Evolutionary conservation across 148 eudicot genomes (phyloP), one percentile per base, ranked within the genome.

Genomic region (Diospyros kaki): DNA sequence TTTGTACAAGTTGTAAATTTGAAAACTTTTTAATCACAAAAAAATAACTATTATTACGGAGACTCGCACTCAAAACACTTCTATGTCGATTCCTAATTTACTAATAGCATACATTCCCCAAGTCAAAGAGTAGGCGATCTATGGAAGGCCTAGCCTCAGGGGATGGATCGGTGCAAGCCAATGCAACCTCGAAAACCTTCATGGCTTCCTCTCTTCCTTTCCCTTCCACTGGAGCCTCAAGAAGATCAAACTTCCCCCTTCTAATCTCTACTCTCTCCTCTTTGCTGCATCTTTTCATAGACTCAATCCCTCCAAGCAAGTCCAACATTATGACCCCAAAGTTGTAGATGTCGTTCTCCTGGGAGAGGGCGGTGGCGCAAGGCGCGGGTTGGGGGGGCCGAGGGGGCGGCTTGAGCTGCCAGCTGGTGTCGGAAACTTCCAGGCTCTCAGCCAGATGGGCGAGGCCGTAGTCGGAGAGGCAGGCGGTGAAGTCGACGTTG

Each of bases 321-420:
- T 83, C 86, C 76, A 83, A 39, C 64, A 83, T 15, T 12, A 83
- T 68, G n/a, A 74, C 48, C 58, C 86, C 86, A 65, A 83, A 83
- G 38, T 80, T 74, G 38, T 77, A 83, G 6, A 79, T 61, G 69
- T 83, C 86, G 11, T 75, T 59, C 50, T 77, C 66, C 58, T 80
- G 86, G 17, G 66, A 73, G 39, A 83, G 53, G 1, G 15, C 12
- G 7, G 15, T n/a, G 7, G 76, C 75, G 11, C 17, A 38, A 38
- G 71, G 76, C 1, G 10, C 14, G 4, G 9, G 15, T 11, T 56
- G 66, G 4, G 58, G 61, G 2, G 76, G 59, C 5, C 53, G 52
- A 3, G 74, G 65, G 0, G 75, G 77, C 5, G 77, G 67, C 40
- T 54, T 69, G 4, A 7, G 58, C 45, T 73, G 82, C 50, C 79